A percentile compares a stretch with the other conserved stretches of the same genome.
Evolutionary conservation across 2,329 filamentous ascomycete species (phyloP).

Genomic region (Ceratocystis cacaofunesta): DNA sequence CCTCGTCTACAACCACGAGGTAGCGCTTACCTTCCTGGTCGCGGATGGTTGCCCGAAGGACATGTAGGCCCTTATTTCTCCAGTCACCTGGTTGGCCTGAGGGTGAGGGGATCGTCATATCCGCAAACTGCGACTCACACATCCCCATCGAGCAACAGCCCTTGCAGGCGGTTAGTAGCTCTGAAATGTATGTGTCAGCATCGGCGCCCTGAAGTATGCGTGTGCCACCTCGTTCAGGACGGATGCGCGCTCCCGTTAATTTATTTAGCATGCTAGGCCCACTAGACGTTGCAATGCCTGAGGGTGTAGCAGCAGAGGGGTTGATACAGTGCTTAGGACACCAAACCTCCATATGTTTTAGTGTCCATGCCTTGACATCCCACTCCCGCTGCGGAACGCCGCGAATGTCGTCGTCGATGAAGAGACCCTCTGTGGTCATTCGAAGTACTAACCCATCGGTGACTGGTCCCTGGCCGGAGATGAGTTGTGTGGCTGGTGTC

Average conservation of each 20-base stretch:
- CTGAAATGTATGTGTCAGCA: slow-evolving; percentile 47
- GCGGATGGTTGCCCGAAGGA: slow-evolving; percentile 47
- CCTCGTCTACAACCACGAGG: slow-evolving; percentile 48
- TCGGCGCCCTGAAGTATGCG: slow-evolving; percentile 47
- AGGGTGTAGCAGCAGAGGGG: slow-evolving; percentile 29
- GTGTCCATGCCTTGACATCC: slow-evolving; percentile 96
- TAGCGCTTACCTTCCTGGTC: slow-evolving; percentile 54
- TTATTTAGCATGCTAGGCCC: slow-evolving; percentile 34
- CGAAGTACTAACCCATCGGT: slow-evolving; percentile 85
- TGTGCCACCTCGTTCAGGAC: slow-evolving; percentile 34
- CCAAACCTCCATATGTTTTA: slow-evolving; percentile 85
- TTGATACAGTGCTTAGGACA: slow-evolving; percentile 50
- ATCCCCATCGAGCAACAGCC: slow-evolving; percentile 44
- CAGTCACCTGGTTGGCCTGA: slow-evolving; percentile 37
- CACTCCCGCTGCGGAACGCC: slow-evolving; percentile 90
- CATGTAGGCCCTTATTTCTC: slow-evolving; percentile 41
- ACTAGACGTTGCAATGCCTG: slow-evolving; percentile 24
- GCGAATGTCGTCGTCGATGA: slow-evolving; percentile 91
- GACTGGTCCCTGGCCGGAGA: slow-evolving; percentile 69
- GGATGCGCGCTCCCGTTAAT: slow-evolving; percentile 32
- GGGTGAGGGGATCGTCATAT: slow-evolving; percentile 29
- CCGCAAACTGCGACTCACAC: slow-evolving; percentile 31
- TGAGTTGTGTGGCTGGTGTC: slow-evolving; percentile 78
- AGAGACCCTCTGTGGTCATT: slow-evolving; percentile 85
- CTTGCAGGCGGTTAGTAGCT: slow-evolving; percentile 50